Conservation (phyloP, 805 yeast genomes). For the Crinitomyces ghanaensis region DNA sequence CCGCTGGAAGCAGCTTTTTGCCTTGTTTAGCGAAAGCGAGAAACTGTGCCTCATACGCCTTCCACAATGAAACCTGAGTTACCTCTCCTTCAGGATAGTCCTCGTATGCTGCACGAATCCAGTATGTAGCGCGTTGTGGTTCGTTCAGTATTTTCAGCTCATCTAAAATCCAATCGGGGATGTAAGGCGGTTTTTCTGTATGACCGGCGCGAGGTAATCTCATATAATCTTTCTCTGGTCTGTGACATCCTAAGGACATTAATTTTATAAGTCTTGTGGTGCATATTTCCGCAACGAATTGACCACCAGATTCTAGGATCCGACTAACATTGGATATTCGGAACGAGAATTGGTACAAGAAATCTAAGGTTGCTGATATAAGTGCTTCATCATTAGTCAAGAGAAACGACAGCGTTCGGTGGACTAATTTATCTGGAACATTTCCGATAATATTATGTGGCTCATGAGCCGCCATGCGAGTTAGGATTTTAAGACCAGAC, state of each 20-base stretch:
- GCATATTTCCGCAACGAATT: constrained; percentile 40
- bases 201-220: constrained; percentile 44
- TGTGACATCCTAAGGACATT: constrained; percentile 36
- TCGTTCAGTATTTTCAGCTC: constrained; percentile 59
- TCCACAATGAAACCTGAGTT: constrained; percentile 93
- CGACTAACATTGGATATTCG: constrained; percentile 45
- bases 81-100: constrained; percentile 72
- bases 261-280: constrained; percentile 53
- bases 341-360: constrained; percentile 69
- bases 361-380: constrained; percentile 61
- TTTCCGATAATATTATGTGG: constrained; percentile 42
- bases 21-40: constrained; percentile 42
- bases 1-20: constrained; percentile 69
- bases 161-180: constrained; percentile 44
- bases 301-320: constrained; percentile 33
- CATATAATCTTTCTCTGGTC: constrained; percentile 27
- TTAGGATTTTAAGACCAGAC: constrained; percentile 60
- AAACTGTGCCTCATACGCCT: constrained; percentile 82
- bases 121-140: constrained; percentile 83
- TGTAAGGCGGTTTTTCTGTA: constrained; percentile 46
- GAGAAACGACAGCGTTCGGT: constrained; percentile 45
- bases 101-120: constrained; percentile 89
- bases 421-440: constrained; percentile 37
- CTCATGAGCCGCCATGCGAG: constrained; percentile 64
- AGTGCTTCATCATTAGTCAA: constrained; percentile 66